Evolutionary conservation across 768 basidiomycete species (phyloP).

Genomic region (Mycena latifolia): DNA sequence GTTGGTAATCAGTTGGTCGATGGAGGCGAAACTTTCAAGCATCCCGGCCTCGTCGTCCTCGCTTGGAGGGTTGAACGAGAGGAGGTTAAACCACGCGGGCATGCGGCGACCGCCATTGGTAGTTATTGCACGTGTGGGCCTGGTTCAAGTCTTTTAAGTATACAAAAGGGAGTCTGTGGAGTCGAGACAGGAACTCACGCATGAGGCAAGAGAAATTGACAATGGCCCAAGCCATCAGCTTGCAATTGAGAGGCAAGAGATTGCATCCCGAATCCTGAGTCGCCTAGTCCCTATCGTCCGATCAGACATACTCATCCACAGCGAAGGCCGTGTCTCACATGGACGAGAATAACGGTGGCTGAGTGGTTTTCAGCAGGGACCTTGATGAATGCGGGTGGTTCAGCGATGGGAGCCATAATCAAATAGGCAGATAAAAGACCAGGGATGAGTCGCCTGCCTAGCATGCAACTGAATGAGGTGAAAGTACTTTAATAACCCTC

Average conservation of each 20-base stretch:
- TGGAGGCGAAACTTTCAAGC: conserved; percentile 47
- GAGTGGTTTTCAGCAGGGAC: conserved; percentile 23
- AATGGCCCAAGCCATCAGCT: conserved; percentile 9
- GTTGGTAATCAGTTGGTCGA: conserved; percentile 55
- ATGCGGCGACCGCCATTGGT: conserved; percentile 17
- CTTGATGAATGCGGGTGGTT: conserved; percentile 21
- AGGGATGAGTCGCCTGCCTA: conserved; percentile 5
- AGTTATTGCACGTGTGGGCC: conserved; percentile 19
- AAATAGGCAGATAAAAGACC: conserved; percentile 9
- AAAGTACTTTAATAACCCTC: too few relatives aligned
- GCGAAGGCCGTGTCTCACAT: conserved; percentile 3
- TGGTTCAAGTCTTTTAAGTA: neutral
- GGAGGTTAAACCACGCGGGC: conserved; percentile 29
- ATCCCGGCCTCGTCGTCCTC: conserved; percentile 54
- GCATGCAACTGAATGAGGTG: conserved; percentile 5
- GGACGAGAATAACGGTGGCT: conserved; percentile 32
- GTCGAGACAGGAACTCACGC: too few relatives aligned
- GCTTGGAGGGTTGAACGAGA: conserved; percentile 22
- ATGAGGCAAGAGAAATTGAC: conserved; percentile 21
- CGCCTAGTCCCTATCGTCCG: conserved; percentile 17
- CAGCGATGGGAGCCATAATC: conserved; percentile 5
- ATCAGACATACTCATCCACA: neutral
- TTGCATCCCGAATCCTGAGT: conserved; percentile 24
- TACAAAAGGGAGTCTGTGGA: too few relatives aligned
- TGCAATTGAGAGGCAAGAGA: conserved; percentile 21